These are phyloP conservation scores for Penicillium concentricum DNA, from an alignment of 2,329 filamentous ascomycete species.

Conservation along the genomic window DNA sequence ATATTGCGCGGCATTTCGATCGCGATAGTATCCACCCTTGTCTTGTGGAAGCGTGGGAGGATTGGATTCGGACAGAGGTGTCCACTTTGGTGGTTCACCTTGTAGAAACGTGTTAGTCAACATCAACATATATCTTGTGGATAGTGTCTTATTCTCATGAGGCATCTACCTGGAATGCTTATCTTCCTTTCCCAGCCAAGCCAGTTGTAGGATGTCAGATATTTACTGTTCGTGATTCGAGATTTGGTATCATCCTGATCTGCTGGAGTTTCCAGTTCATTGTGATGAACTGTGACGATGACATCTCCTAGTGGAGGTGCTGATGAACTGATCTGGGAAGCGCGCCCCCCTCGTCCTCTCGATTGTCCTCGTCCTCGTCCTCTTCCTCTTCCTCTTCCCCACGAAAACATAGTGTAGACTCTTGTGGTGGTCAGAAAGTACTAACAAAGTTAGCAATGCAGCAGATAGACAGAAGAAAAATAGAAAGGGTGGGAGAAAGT, in stretches of 20 bases:
- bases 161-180: conserved; percentile 44
- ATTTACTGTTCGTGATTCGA: conserved; percentile 41
- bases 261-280: conserved; percentile 6
- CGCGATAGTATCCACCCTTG: conserved; percentile 45
- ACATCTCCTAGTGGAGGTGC: conserved; percentile 17
- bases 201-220: conserved; percentile 57
- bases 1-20: conserved; percentile 40
- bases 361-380: neutral
- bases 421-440: neutral
- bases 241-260: conserved; percentile 3
- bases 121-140: neutral
- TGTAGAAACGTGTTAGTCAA: conserved; percentile 5
- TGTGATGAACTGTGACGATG: conserved; percentile 13
- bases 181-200: conserved; percentile 41
- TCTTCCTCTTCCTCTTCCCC: neutral
- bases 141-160: neutral
- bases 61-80: conserved; percentile 34
- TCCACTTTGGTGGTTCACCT: conserved; percentile 56
- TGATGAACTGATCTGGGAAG: neutral
- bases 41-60: conserved; percentile 44
- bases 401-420: neutral
- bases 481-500: no score
- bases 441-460: no score
- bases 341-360: neutral
- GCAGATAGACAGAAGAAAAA: neutral